Conservation (phyloP, 2,329 filamentous ascomycete species). For the Nigrospora sphaerica region DNA sequence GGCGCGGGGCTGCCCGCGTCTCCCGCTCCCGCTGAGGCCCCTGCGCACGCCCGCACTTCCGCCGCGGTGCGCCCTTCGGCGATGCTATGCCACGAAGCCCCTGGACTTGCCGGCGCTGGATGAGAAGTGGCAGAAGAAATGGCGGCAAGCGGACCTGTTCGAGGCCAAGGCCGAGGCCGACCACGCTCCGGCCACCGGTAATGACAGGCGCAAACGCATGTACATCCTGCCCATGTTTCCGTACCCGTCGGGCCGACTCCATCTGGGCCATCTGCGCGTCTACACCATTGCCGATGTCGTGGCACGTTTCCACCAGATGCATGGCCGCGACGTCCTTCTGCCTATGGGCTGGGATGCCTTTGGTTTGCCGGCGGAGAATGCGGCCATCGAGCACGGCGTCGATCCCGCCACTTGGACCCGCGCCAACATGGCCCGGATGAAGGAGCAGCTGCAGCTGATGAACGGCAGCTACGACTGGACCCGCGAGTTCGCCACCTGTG, state of each 20-base stretch:
- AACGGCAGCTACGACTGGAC: conserved; percentile 82
- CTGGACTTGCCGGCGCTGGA: conserved; percentile 42
- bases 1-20: neutral
- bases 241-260: conserved; percentile 80
- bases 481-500: conserved; percentile 74
- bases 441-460: conserved; percentile 70
- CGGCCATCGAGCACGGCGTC: conserved; percentile 74
- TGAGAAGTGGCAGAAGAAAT: conserved; percentile 44
- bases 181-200: conserved; percentile 6
- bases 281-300: conserved; percentile 88
- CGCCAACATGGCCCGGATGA: conserved; percentile 78
- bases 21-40: neutral
- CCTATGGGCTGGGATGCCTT: conserved; percentile 97
- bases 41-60: neutral
- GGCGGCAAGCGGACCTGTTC: conserved; percentile 22
- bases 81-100: conserved; percentile 5
- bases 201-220: conserved; percentile 27
- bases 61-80: neutral
- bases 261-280: conserved; percentile 80
- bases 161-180: neutral
- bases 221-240: conserved; percentile 92
- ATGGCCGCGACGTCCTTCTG: conserved; percentile 68
- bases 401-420: conserved; percentile 74
- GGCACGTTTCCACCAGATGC: conserved; percentile 67
- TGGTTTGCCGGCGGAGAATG: conserved; percentile 85